These are phyloP conservation scores for Gardenia jasminoides DNA, from an alignment of 257 asterid genomes.

Conservation along the genomic window DNA sequence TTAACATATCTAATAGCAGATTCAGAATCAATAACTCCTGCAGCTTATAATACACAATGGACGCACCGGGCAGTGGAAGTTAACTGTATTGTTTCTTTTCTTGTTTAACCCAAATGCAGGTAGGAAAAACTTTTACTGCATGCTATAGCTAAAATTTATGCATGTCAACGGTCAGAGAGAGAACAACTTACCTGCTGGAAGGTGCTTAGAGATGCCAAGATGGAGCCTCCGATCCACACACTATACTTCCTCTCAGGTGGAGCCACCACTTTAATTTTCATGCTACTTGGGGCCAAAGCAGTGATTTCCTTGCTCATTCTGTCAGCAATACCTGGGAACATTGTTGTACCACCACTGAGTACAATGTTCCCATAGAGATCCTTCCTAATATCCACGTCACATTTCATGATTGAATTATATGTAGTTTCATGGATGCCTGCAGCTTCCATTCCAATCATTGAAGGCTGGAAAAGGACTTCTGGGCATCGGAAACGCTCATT, in stretches of 20 bases:
- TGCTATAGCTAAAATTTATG: not conserved
- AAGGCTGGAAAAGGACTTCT: constrained; percentile 45
- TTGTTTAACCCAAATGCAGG: not conserved
- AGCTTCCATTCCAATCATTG: constrained; percentile 45
- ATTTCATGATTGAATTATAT: constrained; percentile 44
- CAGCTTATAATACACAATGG: not conserved
- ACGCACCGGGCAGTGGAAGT: not conserved
- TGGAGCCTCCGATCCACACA: constrained; percentile 50
- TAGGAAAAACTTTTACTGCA: not conserved
- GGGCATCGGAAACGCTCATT: constrained; percentile 43
- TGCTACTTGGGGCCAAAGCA: constrained; percentile 48
- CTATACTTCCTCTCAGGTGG: constrained; percentile 50
- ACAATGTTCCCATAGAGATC: constrained; percentile 40
- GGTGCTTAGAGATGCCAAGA: constrained; percentile 45
- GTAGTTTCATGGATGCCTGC: constrained; percentile 44
- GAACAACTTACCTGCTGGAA: constrained; percentile 39
- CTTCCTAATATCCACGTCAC: constrained; percentile 43
- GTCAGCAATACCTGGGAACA: constrained; percentile 42
- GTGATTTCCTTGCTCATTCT: constrained; percentile 44
- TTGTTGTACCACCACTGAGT: constrained; percentile 43
- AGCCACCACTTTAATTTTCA: constrained; percentile 46
- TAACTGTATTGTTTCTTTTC: not conserved
- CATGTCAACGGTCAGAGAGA: not conserved
- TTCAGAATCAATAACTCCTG: not conserved
- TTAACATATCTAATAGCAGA: not conserved